Conservation (phyloP, 805 yeast genomes). For the Myxozyma monticola region DNA sequence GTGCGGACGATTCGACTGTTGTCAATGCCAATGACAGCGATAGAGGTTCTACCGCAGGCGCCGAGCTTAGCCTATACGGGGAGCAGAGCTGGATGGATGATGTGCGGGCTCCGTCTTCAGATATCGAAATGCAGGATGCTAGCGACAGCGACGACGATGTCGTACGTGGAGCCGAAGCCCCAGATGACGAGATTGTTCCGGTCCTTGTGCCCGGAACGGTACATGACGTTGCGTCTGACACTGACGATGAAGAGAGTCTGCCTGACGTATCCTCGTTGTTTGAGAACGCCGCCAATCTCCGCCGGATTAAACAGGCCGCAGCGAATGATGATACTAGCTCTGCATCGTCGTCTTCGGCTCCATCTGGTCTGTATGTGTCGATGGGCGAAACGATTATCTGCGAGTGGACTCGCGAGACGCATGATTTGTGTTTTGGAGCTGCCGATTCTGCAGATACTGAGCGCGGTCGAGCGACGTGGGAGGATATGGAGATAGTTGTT, state of each 20-base stretch:
- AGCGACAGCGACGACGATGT: slow-evolving; percentile 14
- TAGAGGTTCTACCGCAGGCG: too few species aligned
- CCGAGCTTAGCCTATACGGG: neutral
- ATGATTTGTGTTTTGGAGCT: slow-evolving; percentile 54
- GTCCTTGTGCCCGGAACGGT: too few species aligned
- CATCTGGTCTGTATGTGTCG: slow-evolving; percentile 28
- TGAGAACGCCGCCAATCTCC: neutral
- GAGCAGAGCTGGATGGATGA: neutral
- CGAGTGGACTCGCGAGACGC: slow-evolving; percentile 59
- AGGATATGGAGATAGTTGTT: slow-evolving; percentile 48
- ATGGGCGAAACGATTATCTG: slow-evolving; percentile 53
- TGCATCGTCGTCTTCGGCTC: too few species aligned
- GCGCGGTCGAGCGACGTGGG: slow-evolving; percentile 59
- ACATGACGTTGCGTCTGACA: too few species aligned
- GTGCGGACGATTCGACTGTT: too few species aligned
- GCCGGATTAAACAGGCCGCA: neutral
- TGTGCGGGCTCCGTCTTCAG: slow-evolving; percentile 3
- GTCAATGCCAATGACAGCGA: too few species aligned
- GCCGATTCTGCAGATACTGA: slow-evolving; percentile 44
- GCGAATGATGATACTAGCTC: neutral
- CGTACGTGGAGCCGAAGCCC: neutral
- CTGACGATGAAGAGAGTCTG: too few species aligned
- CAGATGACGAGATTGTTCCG: slow-evolving; percentile 13
- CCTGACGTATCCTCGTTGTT: neutral
- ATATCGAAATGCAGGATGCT: slow-evolving; percentile 23